A percentile compares a stretch with the other conserved stretches of the same genome.
These are phyloP conservation scores for Zangia roseola DNA, from an alignment of 768 basidiomycete species.

Conservation along the genomic window DNA sequence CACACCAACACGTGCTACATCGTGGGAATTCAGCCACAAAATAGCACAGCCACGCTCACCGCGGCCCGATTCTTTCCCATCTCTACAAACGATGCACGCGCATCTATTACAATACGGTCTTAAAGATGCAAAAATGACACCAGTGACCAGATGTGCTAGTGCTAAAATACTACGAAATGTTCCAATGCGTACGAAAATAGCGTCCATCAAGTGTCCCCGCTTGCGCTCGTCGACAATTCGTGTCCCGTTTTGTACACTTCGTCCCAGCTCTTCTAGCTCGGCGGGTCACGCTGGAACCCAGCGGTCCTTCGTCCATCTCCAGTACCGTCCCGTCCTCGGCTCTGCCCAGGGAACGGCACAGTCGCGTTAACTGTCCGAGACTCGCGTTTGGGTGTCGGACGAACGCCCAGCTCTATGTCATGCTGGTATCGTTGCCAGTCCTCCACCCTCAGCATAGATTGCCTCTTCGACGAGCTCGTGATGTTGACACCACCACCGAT, in stretches of 20 bases:
- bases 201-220: conserved; percentile 22
- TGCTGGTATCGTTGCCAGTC: conserved; percentile 81
- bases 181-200: conserved; percentile 20
- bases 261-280: conserved; percentile 27
- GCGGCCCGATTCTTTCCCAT: not conserved
- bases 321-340: conserved; percentile 15
- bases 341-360: conserved; percentile 35
- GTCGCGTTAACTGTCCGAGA: conserved; percentile 23
- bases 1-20: conserved; percentile 28
- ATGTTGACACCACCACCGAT: conserved; percentile 30
- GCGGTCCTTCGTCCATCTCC: conserved; percentile 33
- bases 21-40: conserved; percentile 32
- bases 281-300: conserved; percentile 39
- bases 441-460: conserved; percentile 79
- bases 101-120: conserved; percentile 23
- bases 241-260: too few relatives aligned
- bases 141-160: not conserved
- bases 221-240: conserved; percentile 10
- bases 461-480: conserved; percentile 52
- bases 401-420: conserved; percentile 37
- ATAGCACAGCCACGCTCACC: conserved; percentile 10
- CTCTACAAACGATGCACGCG: not conserved
- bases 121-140: conserved; percentile 10
- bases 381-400: conserved; percentile 24
- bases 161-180: conserved; percentile 18